Base-by-base conservation (phyloP, 768 basidiomycete species). In the Strobilomyces confusus region DNA sequence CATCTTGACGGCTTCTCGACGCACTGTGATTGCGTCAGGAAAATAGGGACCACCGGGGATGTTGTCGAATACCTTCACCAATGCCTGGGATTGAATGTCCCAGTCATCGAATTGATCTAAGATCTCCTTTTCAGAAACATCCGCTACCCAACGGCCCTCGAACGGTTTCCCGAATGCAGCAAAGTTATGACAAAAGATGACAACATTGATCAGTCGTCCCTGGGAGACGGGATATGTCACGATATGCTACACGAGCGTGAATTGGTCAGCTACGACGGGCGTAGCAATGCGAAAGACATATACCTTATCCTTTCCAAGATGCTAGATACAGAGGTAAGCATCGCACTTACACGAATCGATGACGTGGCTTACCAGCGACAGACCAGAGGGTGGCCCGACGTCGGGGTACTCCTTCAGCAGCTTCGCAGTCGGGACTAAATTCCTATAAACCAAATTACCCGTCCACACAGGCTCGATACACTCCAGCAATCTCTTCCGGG, bases 211-310 rank as follows among this genome's bases (percentile, higher is more conserved):
- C 13, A 73, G 22, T 17, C 54, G 52, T 1, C 75, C 74, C 50
- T 64, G 68, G 4, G 71, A 70, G 38, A 77, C 63, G 7, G 77
- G 73, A 55, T 71, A 78, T 4, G 63, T 49, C 0, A 79, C 69
- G 9, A 76, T 53, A 49, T 76, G 70, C 79, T 79, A 43, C 5
- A 36, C n/a, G 45, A 3, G 14, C 1, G 19, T 17, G 0, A 0
- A 20, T 44, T 49, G 23, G 45, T 55, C 26, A 58, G 54, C 29
- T 9, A 17, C 17, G 23, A 26, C 33, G 22, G 5, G 1, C 14
- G n/a, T 11, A 19, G 50, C 26, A 48, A 49, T 38, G 40, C 19
- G 13, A 38, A 7, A 1, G 11, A 20, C 57, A 20, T 40, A 20
- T 40, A 49, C 58, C 41, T 59, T 52, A 20, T 61, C 46, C 48